These are phyloP conservation scores for Daldinia vernicosa DNA, from an alignment of 495 filamentous ascomycete species.

Conservation along the genomic window DNA sequence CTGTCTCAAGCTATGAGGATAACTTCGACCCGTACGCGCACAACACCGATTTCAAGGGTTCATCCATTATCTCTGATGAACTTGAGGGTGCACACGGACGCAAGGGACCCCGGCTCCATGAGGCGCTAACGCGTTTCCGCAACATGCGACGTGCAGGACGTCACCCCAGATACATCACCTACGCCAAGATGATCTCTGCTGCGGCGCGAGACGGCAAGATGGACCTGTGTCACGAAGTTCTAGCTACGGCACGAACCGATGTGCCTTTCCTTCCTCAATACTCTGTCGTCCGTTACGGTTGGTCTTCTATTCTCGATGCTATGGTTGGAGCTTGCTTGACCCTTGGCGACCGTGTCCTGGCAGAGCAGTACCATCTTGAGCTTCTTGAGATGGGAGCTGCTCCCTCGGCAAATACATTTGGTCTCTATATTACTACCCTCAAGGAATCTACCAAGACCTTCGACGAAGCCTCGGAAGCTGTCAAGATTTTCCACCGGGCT, in stretches of 20 bases:
- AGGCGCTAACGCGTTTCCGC: slow-evolving; percentile 81
- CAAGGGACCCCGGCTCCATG: slow-evolving; percentile 75
- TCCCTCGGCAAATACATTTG: slow-evolving; percentile 96
- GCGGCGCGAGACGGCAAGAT: slow-evolving; percentile 83
- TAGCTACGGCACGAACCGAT: slow-evolving; percentile 85
- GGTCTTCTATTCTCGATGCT: slow-evolving; percentile 91
- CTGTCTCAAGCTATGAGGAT: slow-evolving; percentile 68
- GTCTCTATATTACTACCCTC: slow-evolving; percentile 96
- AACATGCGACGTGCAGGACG: slow-evolving; percentile 93
- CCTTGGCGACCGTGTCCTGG: slow-evolving; percentile 78
- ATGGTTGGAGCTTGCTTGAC: slow-evolving; percentile 95
- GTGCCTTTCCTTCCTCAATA: slow-evolving; percentile 84
- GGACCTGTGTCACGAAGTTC: slow-evolving; percentile 84
- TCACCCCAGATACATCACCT: slow-evolving; percentile 93
- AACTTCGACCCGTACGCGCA: slow-evolving; percentile 88
- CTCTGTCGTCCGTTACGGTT: slow-evolving; percentile 87
- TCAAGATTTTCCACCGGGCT: slow-evolving; percentile 95
- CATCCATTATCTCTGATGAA: slow-evolving; percentile 84
- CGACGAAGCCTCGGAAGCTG: slow-evolving; percentile 94
- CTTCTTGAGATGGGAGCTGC: slow-evolving; percentile 85
- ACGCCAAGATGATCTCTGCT: slow-evolving; percentile 91
- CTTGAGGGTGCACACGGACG: slow-evolving; percentile 78
- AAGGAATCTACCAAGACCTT: slow-evolving; percentile 97
- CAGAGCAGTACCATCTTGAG: slow-evolving; percentile 88
- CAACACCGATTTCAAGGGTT: slow-evolving; percentile 91